phyloP scores from a whole-genome alignment of 805 yeast genomes.

The Yarrowia sp. region DNA sequence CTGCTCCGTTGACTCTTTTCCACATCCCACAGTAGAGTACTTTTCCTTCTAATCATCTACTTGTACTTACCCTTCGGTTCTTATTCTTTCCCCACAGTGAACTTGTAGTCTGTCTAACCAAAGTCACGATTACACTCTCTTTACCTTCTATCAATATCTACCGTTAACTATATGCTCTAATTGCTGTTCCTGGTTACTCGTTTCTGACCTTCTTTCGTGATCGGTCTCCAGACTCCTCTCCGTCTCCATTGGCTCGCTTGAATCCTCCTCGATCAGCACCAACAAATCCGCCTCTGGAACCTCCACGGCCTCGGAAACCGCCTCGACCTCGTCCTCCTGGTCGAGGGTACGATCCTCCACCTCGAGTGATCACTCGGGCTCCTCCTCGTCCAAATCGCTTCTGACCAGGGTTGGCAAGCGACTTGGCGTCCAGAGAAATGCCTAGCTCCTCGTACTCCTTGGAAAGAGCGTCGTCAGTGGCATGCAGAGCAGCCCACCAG shows the following conservation, averaged over 20 bases:
- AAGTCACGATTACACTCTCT: no score
- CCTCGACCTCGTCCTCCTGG: conserved; percentile 21
- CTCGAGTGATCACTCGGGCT: conserved; percentile 25
- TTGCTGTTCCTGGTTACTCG: conserved; percentile 11
- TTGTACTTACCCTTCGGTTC: no score
- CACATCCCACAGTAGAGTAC: no score
- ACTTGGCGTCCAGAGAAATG: conserved; percentile 23
- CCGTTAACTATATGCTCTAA: conserved; percentile 10
- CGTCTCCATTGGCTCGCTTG: conserved; percentile 24
- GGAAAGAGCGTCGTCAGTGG: conserved; percentile 26
- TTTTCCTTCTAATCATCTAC: no score
- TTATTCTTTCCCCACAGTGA: no score
- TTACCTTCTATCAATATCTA: background rate
- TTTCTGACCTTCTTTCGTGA: conserved; percentile 35
- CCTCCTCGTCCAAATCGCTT: conserved; percentile 38
- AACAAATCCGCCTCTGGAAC: conserved; percentile 11
- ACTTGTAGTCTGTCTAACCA: no score
- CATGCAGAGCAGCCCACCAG: conserved; percentile 64
- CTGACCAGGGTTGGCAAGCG: conserved; percentile 16
- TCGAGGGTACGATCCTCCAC: background rate
- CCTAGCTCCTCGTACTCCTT: conserved; percentile 38
- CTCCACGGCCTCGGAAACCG: conserved; percentile 20
- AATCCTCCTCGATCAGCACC: conserved; percentile 17
- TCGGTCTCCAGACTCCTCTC: conserved; percentile 11
- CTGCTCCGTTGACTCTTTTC: no score